A percentile compares a stretch with the other conserved stretches of the same genome.
These are phyloP conservation scores for Podospora pseudopauciseta DNA, from an alignment of 495 filamentous ascomycete genomes.

Conservation along the genomic window DNA sequence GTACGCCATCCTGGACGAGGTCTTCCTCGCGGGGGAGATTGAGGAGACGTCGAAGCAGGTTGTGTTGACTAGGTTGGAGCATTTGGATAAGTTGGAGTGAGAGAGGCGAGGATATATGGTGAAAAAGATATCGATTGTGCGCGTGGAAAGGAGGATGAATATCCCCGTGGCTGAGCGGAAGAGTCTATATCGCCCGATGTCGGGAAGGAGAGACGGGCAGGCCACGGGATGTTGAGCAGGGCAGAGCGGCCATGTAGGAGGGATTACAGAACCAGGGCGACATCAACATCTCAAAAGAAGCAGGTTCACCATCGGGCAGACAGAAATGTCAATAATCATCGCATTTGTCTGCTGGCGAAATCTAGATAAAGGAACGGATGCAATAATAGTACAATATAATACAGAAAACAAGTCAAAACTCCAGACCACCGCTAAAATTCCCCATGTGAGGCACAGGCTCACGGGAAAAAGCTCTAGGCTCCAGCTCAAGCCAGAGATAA, in stretches of 20 bases:
- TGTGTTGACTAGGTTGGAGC: conserved; percentile 87
- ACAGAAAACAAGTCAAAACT: background rate
- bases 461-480: background rate
- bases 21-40: conserved; percentile 92
- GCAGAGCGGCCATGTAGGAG: background rate
- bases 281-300: background rate
- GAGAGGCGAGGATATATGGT: background rate
- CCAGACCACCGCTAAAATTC: background rate
- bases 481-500: background rate
- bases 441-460: background rate
- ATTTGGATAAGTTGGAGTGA: conserved; percentile 94
- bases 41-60: conserved; percentile 99
- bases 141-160: too few relatives aligned
- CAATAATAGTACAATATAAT: background rate
- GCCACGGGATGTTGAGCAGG: too few relatives aligned
- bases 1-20: conserved; percentile 97
- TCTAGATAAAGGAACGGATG: background rate
- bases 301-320: background rate
- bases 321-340: background rate
- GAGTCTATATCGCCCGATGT: too few relatives aligned
- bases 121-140: too few relatives aligned
- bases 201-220: too few relatives aligned
- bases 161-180: too few relatives aligned
- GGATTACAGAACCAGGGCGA: background rate
- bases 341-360: background rate